A percentile compares a stretch with the other conserved stretches of the same genome.
These are phyloP conservation scores for Fraxinus albicans DNA, from an alignment of 305 asterid genomes.

Conservation along the genomic window DNA sequence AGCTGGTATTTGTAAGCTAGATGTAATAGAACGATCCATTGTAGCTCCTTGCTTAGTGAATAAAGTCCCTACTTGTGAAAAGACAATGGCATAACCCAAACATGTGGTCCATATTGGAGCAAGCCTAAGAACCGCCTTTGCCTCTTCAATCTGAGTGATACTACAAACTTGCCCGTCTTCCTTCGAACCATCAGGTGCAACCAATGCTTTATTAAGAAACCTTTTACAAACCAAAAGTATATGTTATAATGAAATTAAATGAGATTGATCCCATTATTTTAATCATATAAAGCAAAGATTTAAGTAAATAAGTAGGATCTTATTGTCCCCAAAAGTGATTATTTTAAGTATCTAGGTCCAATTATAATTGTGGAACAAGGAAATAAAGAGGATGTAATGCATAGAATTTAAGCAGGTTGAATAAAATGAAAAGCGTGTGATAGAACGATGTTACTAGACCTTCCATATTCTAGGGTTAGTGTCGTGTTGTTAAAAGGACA, in stretches of 20 bases:
- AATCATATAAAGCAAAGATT: constrained; percentile 10
- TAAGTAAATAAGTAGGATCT: neutral
- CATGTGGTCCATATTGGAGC: constrained; percentile 38
- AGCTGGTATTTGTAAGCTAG: constrained; percentile 31
- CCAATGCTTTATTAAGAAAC: constrained; percentile 30
- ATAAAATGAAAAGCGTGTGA: too few relatives aligned
- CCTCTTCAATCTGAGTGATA: constrained; percentile 27
- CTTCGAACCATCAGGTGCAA: constrained; percentile 15
- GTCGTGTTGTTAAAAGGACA: too few relatives aligned
- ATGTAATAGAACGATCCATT: constrained; percentile 28
- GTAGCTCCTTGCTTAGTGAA: constrained; percentile 38
- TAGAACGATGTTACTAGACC: too few relatives aligned
- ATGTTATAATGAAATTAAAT: neutral
- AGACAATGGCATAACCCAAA: constrained; percentile 11
- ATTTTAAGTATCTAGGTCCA: neutral
- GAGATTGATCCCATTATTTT: neutral
- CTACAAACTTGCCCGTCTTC: constrained; percentile 21
- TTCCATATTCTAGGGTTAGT: too few relatives aligned
- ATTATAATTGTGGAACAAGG: neutral
- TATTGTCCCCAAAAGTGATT: neutral
- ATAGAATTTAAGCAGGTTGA: neutral
- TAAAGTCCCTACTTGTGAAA: constrained; percentile 18
- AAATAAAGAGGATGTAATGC: neutral
- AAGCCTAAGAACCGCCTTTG: constrained; percentile 25
- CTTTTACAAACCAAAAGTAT: neutral